Conservation (phyloP, 768 basidiomycete species). For the Mycena amicta region DNA sequence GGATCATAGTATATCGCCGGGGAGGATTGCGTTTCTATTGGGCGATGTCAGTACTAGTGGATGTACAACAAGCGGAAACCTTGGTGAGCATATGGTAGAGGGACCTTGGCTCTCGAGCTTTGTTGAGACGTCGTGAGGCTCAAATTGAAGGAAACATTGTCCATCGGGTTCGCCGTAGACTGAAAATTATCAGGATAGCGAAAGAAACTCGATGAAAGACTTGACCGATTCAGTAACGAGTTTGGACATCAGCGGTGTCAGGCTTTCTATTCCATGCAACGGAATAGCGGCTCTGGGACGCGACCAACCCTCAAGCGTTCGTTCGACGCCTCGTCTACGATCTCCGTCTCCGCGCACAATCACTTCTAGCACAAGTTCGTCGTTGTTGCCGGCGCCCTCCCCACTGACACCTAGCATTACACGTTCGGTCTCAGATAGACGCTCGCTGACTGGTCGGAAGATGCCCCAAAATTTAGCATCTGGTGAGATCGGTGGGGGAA, state of each 20-base stretch:
- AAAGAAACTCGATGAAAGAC: background rate
- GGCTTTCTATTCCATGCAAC: conserved; percentile 51
- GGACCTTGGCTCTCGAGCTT: conserved; percentile 76
- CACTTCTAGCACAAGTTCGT: conserved; percentile 65
- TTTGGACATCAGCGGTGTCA: conserved; percentile 52
- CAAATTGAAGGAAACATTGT: conserved; percentile 85
- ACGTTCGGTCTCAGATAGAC: conserved; percentile 57
- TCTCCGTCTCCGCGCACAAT: conserved; percentile 51
- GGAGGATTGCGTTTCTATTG: conserved; percentile 21
- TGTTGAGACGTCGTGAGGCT: conserved; percentile 82
- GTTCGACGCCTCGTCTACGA: conserved; percentile 58
- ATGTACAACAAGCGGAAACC: conserved; percentile 40
- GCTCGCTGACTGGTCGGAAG: conserved; percentile 70
- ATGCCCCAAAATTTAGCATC: conserved; percentile 80
- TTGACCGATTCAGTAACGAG: conserved; percentile 38
- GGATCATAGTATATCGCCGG: conserved; percentile 84
- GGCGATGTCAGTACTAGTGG: background rate
- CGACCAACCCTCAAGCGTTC: conserved; percentile 68
- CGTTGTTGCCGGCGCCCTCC: conserved; percentile 46
- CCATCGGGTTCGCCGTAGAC: conserved; percentile 58
- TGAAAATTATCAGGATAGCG: conserved; percentile 18
- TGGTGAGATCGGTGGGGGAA: conserved; percentile 64
- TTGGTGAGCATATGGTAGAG: conserved; percentile 89
- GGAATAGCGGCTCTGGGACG: conserved; percentile 40
- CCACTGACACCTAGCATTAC: conserved; percentile 62